phyloP scores from a whole-genome alignment of 2,329 filamentous ascomycete genomes.

The Exophiala viscosa region DNA sequence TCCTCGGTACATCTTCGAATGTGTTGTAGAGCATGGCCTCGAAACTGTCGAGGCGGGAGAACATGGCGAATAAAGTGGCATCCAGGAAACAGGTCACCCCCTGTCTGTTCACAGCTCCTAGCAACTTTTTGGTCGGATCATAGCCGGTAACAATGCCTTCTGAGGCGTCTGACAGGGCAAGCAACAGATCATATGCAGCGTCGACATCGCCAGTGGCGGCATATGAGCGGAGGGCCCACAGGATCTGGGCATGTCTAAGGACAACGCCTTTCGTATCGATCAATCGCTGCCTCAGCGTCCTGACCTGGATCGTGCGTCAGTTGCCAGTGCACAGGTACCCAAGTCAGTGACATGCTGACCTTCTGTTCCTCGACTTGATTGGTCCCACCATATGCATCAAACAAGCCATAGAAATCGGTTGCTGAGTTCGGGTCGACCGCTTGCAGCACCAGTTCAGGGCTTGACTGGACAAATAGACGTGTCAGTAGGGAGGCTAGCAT shows the following conservation, averaged over 20 bases:
- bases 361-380: constrained; percentile 23
- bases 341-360: constrained; percentile 6
- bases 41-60: constrained; percentile 82
- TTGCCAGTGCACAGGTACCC: background rate
- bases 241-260: constrained; percentile 60
- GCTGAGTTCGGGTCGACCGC: constrained; percentile 19
- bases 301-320: constrained; percentile 40
- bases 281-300: constrained; percentile 52
- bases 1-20: constrained; percentile 67
- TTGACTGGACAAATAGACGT: constrained; percentile 14
- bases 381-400: constrained; percentile 15
- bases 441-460: constrained; percentile 16
- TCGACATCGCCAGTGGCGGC: constrained; percentile 68
- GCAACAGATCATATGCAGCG: constrained; percentile 70
- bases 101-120: constrained; percentile 81
- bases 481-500: constrained; percentile 11
- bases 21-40: constrained; percentile 85
- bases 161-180: constrained; percentile 75
- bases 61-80: constrained; percentile 91
- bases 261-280: constrained; percentile 51
- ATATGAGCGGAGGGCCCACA: constrained; percentile 58
- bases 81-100: constrained; percentile 94
- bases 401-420: constrained; percentile 27
- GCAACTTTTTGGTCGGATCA: constrained; percentile 65
- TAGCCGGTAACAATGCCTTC: constrained; percentile 74